Evolutionary conservation across 805 yeast genomes (phyloP), one percentile per base, ranked within the genome.

Genomic region (Kregervanrija fluxuum): DNA sequence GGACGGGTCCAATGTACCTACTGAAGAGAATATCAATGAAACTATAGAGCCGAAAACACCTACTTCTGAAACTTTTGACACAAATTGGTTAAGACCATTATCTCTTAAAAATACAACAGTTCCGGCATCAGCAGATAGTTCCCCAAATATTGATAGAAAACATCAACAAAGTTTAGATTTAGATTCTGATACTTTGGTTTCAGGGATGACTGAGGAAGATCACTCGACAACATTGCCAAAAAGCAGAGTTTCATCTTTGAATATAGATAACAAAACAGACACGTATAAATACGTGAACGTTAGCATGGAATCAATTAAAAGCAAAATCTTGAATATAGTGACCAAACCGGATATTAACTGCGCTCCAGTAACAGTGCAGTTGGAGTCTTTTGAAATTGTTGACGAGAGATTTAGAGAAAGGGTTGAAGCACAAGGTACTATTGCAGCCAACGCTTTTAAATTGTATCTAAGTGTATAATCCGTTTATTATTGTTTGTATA

Each of bases 71-170:
- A 11, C 14, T 8, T 40, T 41, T 32, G 42, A 48, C 35, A 41
- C 40, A 5, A 40, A 50, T n/a, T 52, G 55, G 55, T 40, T 52
- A 46, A 52, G 48, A 34, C 55, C 55, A 12, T 14, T 35, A 13
- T 41, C 43, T 11, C 39, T 48, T 13, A 42, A 42, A 31, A 49
- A 41, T 22, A 40, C 44, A 10, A 44, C 45, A 3, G n/a, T 22
- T 22, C 28, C 6, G 6, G 8, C 6, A 6, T 22, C 28, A 22
- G 28, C 8, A 22, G 28, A 22, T 5, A 22, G 28, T 6, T 22
- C 28, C 8, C 28, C 28, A 22, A 22, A 22, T 22, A 6, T 22
- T 6, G 28, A 22, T 5, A 22, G 6, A 22, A 22, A 22, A 8
- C 28, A 5, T 6, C 8, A 2, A 8, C 8, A 22, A 22, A 22